Conservation (phyloP, 352 stramenopile species). For the Phytopythium boreale region DNA sequence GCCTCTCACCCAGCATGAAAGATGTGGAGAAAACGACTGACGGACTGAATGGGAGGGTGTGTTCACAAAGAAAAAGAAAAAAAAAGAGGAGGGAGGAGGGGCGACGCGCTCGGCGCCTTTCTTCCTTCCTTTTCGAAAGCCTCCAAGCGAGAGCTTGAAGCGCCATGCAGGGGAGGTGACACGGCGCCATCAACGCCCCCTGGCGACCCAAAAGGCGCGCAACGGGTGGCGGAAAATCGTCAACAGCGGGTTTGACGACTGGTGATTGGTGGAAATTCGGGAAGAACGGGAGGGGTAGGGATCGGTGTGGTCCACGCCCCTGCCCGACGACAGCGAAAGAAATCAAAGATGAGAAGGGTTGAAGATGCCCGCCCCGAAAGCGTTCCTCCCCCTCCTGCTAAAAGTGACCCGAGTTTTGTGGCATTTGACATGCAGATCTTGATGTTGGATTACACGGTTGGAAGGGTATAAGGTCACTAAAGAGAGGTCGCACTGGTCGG, state of each 20-base stretch:
- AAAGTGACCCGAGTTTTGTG: background rate
- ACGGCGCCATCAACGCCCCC: constrained; percentile 6
- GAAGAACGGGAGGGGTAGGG: background rate
- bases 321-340: background rate
- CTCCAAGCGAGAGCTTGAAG: constrained; percentile 9
- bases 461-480: background rate
- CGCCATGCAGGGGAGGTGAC: constrained; percentile 14
- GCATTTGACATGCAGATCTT: background rate
- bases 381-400: background rate
- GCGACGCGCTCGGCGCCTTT: background rate
- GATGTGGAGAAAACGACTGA: too few relatives aligned
- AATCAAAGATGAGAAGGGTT: constrained; percentile 7
- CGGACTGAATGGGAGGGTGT: too few relatives aligned
- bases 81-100: constrained; percentile 3
- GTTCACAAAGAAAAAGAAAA: too few relatives aligned
- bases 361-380: background rate
- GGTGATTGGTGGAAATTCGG: constrained; percentile 2
- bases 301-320: background rate
- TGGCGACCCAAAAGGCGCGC: background rate
- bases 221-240: background rate
- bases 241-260: background rate
- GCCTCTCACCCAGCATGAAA: background rate
- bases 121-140: background rate
- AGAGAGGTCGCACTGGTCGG: background rate
- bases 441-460: too few relatives aligned